A percentile compares a stretch with the other conserved stretches of the same genome.
Conservation (phyloP, 2,329 filamentous ascomycete genomes). For the Sporothrix pseudoabietina region DNA sequence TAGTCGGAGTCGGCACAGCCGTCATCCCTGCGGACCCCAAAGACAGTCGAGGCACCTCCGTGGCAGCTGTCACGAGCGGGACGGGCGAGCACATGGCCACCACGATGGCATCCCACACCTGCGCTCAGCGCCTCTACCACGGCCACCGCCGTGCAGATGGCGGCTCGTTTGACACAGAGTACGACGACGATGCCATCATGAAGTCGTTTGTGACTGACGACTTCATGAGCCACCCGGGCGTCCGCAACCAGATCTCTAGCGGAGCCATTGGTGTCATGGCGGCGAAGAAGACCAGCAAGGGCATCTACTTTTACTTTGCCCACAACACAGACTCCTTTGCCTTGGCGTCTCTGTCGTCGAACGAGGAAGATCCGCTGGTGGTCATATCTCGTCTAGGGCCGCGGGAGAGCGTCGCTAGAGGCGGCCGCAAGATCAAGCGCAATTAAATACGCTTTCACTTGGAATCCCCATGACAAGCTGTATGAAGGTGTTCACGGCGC, state of each 20-base stretch:
- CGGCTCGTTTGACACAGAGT: constrained; percentile 65
- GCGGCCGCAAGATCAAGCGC: constrained; percentile 54
- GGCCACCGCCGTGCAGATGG: constrained; percentile 61
- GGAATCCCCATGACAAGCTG: background rate
- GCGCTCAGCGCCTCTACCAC: constrained; percentile 81
- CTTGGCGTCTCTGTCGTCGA: constrained; percentile 82
- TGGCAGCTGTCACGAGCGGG: constrained; percentile 87
- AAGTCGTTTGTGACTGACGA: constrained; percentile 79
- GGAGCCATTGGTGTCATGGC: constrained; percentile 89
- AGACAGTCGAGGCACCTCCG: constrained; percentile 68
- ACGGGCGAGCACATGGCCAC: constrained; percentile 98
- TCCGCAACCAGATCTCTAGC: constrained; percentile 74
- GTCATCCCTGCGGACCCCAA: constrained; percentile 76
- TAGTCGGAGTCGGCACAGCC: constrained; percentile 88
- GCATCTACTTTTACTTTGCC: constrained; percentile 85
- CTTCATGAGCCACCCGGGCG: constrained; percentile 90
- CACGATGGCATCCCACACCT: constrained; percentile 84
- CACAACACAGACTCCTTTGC: constrained; percentile 94
- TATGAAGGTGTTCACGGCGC: background rate
- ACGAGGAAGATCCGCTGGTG: constrained; percentile 72
- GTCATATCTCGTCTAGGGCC: constrained; percentile 77
- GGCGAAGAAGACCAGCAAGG: constrained; percentile 78
- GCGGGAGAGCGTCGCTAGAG: constrained; percentile 31
- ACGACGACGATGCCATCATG: constrained; percentile 76
- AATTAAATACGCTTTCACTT: constrained; percentile 32